Percentiles rank a stretch among this genome's conserved stretches.
phyloP scores from a whole-genome alignment of 1,139 yeast genomes.

The Nadsonia starkeyi-henricii region DNA sequence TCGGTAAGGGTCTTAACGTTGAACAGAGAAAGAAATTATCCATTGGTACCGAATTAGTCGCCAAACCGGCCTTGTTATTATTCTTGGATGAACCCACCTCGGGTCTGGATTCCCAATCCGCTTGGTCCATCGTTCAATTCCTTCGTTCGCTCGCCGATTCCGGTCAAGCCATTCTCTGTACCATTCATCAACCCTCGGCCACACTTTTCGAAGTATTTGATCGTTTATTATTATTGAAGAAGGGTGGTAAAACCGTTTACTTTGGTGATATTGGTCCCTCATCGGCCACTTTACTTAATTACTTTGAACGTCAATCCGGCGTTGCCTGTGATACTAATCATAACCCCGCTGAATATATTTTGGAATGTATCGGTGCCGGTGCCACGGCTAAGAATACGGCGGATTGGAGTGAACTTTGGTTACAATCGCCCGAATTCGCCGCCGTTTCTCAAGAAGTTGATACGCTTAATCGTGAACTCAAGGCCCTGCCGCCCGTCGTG shows the following conservation, averaged over 20 bases:
- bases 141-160: conserved; percentile 37
- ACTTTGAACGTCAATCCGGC: conserved; percentile 45
- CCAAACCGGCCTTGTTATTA: conserved; percentile 38
- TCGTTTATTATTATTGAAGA: conserved; percentile 33
- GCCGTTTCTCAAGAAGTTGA: conserved; percentile 27
- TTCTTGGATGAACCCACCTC: conserved; percentile 54
- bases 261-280: conserved; percentile 51
- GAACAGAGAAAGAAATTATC: conserved; percentile 55
- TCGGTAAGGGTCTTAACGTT: conserved; percentile 48
- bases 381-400: conserved; percentile 39
- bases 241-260: conserved; percentile 52
- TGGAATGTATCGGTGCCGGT: conserved; percentile 54
- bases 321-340: conserved; percentile 33
- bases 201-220: conserved; percentile 40
- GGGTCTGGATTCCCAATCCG: conserved; percentile 46
- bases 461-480: conserved; percentile 21
- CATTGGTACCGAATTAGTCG: conserved; percentile 49
- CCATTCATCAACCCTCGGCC: conserved; percentile 48
- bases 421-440: conserved; percentile 26
- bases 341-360: conserved; percentile 55
- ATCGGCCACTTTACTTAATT: conserved; percentile 35
- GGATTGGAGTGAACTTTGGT: conserved; percentile 34
- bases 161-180: conserved; percentile 44
- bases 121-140: conserved; percentile 42
- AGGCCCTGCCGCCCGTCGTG: conserved; percentile 11